Base-by-base conservation (phyloP, 352 stramenopile species). In the Pelagophyceae sp. region DNA sequence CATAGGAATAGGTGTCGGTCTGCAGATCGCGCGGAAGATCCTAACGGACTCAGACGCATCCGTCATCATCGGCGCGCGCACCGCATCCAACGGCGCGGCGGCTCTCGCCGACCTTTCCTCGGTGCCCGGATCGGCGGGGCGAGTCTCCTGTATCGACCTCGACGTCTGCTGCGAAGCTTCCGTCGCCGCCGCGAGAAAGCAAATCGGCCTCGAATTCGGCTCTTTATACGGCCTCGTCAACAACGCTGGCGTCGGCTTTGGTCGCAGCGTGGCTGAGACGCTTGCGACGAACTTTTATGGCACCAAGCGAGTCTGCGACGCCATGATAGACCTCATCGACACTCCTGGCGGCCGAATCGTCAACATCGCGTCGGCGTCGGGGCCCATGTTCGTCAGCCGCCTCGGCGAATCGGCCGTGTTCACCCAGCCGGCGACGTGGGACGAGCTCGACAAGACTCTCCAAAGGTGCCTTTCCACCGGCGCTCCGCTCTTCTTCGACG, bases 41-140 rank as follows among this genome's bases (percentile, higher is more conserved):
- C 67, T 74, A 2, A 31, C 35, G 35, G 67, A 74, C 67, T 61
- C 85, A 63, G 76, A 80, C 25, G 82, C 79, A 54, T 76, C 85
- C 65, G 85, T 90, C 11, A 80, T 84, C 23, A 77, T 90, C 19
- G 80, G 76, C n/a, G 80, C 84, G 38, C 76, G 85, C 17, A 79
- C 76, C 40, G 29, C 63, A n/a, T 63, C 80, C 45, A 78, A 72
- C 35, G 85, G 85, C 33, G 51, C 63, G 17, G 50, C 76, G 33
- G 84, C 84, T 20, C 78, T 82, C 19, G 75, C 81, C 25, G 78
- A 83, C 65, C 80, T 86, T 1, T 20, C 2, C 15, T 20, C 0
- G 23, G 25, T 40, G 6, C 67, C 67, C 15, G 35, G 3, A 1
- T 33, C 67, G 15, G 67, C 33, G 33, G 35, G 67, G 11, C 38